A percentile compares a stretch with the other conserved stretches of the same genome.
Evolutionary conservation across 2,329 filamentous ascomycete genomes (phyloP).

Genomic region (Ascochyta pisi): DNA sequence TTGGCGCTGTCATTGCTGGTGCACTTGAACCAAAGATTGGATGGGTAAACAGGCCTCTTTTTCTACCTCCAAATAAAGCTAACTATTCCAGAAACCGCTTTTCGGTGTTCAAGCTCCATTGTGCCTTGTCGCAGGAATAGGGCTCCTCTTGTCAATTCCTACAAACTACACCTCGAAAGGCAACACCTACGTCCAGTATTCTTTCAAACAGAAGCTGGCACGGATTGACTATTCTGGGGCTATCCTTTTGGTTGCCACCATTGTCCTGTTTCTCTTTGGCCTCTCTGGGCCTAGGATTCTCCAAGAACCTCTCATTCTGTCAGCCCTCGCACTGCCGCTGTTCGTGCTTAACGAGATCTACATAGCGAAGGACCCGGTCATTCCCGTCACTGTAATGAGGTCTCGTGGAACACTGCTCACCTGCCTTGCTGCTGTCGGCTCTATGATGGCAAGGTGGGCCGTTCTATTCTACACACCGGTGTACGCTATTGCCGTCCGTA

Average conservation of each 20-base stretch:
- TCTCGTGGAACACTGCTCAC: slow-evolving; percentile 75
- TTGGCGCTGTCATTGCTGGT: slow-evolving; percentile 74
- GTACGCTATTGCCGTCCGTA: slow-evolving; percentile 77
- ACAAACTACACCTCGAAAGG: slow-evolving; percentile 45
- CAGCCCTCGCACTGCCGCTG: slow-evolving; percentile 57
- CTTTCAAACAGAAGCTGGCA: slow-evolving; percentile 62
- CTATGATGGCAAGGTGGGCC: slow-evolving; percentile 83
- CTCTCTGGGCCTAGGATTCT: slow-evolving; percentile 70
- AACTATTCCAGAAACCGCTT: slow-evolving; percentile 64
- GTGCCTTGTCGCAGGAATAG: slow-evolving; percentile 65
- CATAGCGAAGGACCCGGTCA: slow-evolving; percentile 72
- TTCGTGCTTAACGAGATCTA: slow-evolving; percentile 69
- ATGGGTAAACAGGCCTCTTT: slow-evolving; percentile 64
- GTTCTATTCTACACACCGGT: slow-evolving; percentile 83
- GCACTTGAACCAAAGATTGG: slow-evolving; percentile 68
- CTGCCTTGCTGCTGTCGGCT: slow-evolving; percentile 74
- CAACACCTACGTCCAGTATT: slow-evolving; percentile 46
- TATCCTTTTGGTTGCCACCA: slow-evolving; percentile 58
- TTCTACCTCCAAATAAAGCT: neutral
- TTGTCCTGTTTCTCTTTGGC: slow-evolving; percentile 75
- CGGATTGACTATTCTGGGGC: slow-evolving; percentile 79
- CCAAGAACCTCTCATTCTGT: slow-evolving; percentile 65
- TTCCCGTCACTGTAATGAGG: slow-evolving; percentile 73
- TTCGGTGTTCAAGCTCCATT: slow-evolving; percentile 77
- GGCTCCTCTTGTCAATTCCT: slow-evolving; percentile 72